Conservation (phyloP, 768 basidiomycete species). For the Dacryopinax spathularia region DNA sequence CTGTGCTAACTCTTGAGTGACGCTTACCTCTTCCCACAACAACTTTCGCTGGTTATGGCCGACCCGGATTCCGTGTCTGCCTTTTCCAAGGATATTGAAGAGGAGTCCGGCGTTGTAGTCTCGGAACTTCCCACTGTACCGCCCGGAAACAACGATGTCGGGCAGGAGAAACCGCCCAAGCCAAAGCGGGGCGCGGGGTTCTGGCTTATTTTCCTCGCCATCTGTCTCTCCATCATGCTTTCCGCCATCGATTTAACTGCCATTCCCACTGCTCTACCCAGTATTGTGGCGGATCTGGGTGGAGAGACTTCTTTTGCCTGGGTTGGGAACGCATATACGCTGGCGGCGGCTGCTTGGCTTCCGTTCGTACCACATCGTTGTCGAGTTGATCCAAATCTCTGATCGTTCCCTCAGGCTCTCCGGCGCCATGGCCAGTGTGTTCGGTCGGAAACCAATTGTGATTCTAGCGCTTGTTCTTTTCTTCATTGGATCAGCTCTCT, state of each 20-base stretch:
- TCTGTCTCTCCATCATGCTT: constrained; percentile 17
- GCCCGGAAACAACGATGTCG: too few species aligned
- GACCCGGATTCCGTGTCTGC: too few species aligned
- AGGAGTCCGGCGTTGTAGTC: too few species aligned
- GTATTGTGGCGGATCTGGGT: constrained; percentile 17
- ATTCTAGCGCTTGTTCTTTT: constrained; percentile 25
- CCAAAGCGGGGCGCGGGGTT: constrained; percentile 10
- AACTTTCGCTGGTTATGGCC: too few species aligned
- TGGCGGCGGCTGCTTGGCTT: constrained; percentile 30
- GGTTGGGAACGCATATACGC: constrained; percentile 33
- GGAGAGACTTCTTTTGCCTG: constrained; percentile 23
- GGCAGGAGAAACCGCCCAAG: background rate
- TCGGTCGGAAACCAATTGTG: constrained; percentile 28
- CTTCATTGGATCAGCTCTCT: constrained; percentile 15
- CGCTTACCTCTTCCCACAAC: too few species aligned
- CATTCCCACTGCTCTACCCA: constrained; percentile 16
- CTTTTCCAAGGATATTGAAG: too few species aligned
- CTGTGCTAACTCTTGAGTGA: too few species aligned
- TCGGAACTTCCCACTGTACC: too few species aligned
- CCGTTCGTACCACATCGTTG: constrained; percentile 21
- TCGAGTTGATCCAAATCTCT: too few species aligned
- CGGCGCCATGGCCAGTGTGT: constrained; percentile 23
- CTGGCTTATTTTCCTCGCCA: constrained; percentile 20
- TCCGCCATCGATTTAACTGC: constrained; percentile 21
- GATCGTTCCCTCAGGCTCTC: background rate